phyloP scores from a whole-genome alignment of 2,329 filamentous ascomycete genomes.

The Parascedosporium putredinis region DNA sequence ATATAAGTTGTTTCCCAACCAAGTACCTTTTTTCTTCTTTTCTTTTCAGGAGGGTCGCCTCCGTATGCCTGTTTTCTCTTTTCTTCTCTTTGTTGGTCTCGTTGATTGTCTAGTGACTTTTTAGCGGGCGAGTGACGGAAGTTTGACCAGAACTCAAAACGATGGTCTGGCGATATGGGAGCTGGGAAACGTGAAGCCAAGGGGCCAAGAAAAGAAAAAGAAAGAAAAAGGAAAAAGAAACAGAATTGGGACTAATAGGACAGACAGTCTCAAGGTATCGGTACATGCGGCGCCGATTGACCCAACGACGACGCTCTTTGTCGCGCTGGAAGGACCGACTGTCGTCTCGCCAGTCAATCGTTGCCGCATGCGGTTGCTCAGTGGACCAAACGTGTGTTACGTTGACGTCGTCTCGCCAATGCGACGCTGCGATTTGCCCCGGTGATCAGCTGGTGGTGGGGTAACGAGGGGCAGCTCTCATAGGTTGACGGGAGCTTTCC shows the following conservation, averaged over 20 bases:
- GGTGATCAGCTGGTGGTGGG: constrained; percentile 7
- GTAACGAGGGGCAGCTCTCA: not conserved
- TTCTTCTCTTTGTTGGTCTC: not conserved
- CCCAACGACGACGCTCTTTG: too few species aligned
- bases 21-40: too few species aligned
- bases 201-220: too few species aligned
- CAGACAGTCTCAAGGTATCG: not conserved
- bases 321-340: not conserved
- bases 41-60: too few species aligned
- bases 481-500: not conserved
- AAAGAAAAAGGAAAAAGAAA: not conserved
- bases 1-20: too few species aligned
- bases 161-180: constrained; percentile 1
- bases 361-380: constrained; percentile 2
- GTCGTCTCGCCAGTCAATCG: not conserved
- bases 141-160: not conserved
- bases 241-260: not conserved
- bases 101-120: not conserved
- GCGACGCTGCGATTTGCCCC: constrained; percentile 4
- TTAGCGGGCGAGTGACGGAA: not conserved
- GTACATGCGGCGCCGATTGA: not conserved
- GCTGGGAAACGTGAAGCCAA: too few species aligned
- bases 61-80: not conserved
- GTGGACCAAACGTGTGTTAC: not conserved
- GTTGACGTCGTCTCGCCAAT: not conserved